Base-by-base conservation (phyloP, 1,284 basidiomycete species). In the Neonothopanus nambi region DNA sequence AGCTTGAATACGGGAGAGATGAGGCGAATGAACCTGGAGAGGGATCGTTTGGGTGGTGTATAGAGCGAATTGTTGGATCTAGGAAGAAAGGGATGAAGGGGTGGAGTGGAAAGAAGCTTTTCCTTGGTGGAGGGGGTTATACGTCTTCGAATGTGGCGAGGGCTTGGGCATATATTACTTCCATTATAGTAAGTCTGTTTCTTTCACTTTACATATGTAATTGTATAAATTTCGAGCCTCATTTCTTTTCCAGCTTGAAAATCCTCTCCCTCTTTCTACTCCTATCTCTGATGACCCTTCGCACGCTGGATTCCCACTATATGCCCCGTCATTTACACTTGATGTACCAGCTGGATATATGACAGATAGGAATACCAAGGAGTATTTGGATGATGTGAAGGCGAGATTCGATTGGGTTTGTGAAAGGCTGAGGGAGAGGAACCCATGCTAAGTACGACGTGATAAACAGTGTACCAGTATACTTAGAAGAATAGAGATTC, bases 101-200 rank as follows among this genome's bases (percentile, higher is more conserved):
- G 0, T 93, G 91, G 89, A 63, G 68, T 0, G 74, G 78, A 18
- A 82, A 79, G 62, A 82, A 80, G 41, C 62, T 91, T 28, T 66
- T 89, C 5, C 76, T 91, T 1, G 89, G 89, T 36, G 85, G 81
- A 56, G 87, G 82, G 84, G 94, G 94, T 0, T 96, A 96, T 63
- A 77, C 89, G 63, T 81, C 82, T 12, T 75, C 89, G 0, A 95
- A 95, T 61, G 84, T 85, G 0, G 92, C 93, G 0, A 80, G 93
- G 17, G 89, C 89, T 0, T 96, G 92, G 91, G 78, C 91, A 0
- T 85, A 85, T 60, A 70, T 94, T 15, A 95, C 92, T 0, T 86
- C 87, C 0, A 71, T 89, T 1, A 80, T 84, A 23, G 89, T 92
- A 59, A 62, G 84, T 70, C 17, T 48, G 41, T 40, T 41, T 35